These are phyloP conservation scores for Alternaria arborescens DNA, from an alignment of 2,329 filamentous ascomycete species.

Conservation along the genomic window DNA sequence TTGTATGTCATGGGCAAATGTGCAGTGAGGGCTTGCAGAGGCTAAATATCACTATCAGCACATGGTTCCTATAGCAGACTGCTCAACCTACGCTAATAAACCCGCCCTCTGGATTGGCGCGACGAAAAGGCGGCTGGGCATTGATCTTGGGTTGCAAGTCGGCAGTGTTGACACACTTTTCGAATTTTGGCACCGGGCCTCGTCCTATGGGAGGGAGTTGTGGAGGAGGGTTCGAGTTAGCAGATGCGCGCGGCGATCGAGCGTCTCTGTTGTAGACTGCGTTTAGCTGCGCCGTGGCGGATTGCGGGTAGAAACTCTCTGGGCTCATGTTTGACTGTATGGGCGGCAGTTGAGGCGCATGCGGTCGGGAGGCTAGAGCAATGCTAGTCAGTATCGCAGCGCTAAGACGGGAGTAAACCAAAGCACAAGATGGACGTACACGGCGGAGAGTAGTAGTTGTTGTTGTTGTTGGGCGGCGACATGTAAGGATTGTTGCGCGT, in stretches of 20 bases:
- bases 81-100: constrained; percentile 85
- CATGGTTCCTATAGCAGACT: not conserved
- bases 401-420: constrained; percentile 16
- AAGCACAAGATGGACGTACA: constrained; percentile 51
- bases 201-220: constrained; percentile 58
- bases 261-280: constrained; percentile 66
- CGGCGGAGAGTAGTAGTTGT: constrained; percentile 67
- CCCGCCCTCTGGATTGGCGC: constrained; percentile 94
- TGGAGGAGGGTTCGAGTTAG: constrained; percentile 58
- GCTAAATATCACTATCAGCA: constrained; percentile 62
- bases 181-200: constrained; percentile 86
- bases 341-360: constrained; percentile 75
- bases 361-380: constrained; percentile 57
- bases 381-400: constrained; percentile 32
- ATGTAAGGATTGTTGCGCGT: constrained; percentile 70
- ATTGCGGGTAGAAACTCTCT: constrained; percentile 75
- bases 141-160: constrained; percentile 87
- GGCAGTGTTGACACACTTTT: constrained; percentile 73
- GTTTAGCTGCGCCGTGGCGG: constrained; percentile 75
- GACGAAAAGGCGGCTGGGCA: constrained; percentile 85
- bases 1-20: constrained; percentile 95
- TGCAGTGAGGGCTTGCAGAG: constrained; percentile 91
- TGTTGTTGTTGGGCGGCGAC: constrained; percentile 60
- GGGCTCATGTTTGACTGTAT: constrained; percentile 74
- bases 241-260: constrained; percentile 57